Evolutionary conservation across 78 protist species (phyloP), one percentile per base, ranked within the genome.

Genomic region (Capsaspora owczarzaki): DNA sequence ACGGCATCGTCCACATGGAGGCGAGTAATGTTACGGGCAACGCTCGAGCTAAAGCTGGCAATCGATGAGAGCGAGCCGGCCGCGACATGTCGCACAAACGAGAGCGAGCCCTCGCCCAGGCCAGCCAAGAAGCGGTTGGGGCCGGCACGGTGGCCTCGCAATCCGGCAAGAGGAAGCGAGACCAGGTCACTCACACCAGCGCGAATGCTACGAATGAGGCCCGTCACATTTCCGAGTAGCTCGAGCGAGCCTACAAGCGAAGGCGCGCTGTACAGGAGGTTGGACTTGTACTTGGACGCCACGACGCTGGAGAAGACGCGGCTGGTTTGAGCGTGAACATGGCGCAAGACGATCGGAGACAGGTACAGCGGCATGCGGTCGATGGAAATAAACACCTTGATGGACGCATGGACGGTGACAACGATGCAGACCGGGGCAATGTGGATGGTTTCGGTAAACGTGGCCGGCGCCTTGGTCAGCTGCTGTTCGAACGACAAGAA

Each of bases 151-250:
- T 1, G 0, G 25, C 53, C 76, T 23, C 4, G 31, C n/a, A n/a
- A n/a, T n/a, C n/a, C n/a, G n/a, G n/a, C n/a, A 12, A 4, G 19
- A 22, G 76, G 76, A 47, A 70, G 1, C 23, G 22, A 4, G 6
- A 70, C 47, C 3, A 70, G 53, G 35, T 70, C 76, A 4, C 37
- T 31, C 38, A 70, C 38, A 1, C 76, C 76, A 0, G 49, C 2
- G 38, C 37, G 0, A 2, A 70, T 35, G 35, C 5, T 3, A 19
- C 40, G 51, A 16, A 70, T 1, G 10, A 70, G 53, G 46, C 56
- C 76, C 4, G 76, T 70, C 14, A 51, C 53, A 35, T 70, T 70
- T 25, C 76, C 76, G 29, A 70, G 53, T 33, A 70, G 35, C 76
- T 70, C 37, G 31, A 70, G 76, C 14, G 76, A 70, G 76, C 76